Evolutionary conservation across 2,329 filamentous ascomycete species (phyloP).

Genomic region (Xylaria sp.): DNA sequence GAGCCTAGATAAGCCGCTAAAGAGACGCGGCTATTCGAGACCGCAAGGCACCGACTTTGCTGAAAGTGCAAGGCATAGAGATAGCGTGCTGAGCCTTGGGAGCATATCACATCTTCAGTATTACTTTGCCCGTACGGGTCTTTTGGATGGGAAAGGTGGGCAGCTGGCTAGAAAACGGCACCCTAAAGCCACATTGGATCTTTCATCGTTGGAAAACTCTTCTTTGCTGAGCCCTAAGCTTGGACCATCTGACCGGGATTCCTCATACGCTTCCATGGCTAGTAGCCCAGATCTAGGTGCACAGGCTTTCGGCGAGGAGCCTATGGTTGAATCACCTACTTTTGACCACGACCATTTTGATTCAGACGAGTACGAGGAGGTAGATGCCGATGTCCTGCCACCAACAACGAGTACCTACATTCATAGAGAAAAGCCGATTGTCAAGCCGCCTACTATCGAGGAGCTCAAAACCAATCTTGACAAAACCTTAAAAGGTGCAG

Average conservation of each 20-base stretch:
- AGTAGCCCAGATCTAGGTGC: slow-evolving; percentile 67
- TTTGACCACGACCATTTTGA: slow-evolving; percentile 60
- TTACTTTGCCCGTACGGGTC: slow-evolving; percentile 94
- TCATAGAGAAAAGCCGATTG: slow-evolving; percentile 81
- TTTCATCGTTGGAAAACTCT: slow-evolving; percentile 63
- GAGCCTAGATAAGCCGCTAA: slow-evolving; percentile 54
- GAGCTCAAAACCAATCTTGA: slow-evolving; percentile 76
- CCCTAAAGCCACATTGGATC: slow-evolving; percentile 66
- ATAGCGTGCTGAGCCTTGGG: slow-evolving; percentile 95
- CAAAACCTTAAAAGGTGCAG: slow-evolving; percentile 49
- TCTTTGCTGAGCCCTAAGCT: slow-evolving; percentile 55
- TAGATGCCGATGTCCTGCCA: slow-evolving; percentile 85
- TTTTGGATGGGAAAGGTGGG: slow-evolving; percentile 92
- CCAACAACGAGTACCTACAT: slow-evolving; percentile 97
- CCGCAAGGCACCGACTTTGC: slow-evolving; percentile 91
- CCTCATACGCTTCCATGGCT: slow-evolving; percentile 69
- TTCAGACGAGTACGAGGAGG: slow-evolving; percentile 71
- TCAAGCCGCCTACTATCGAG: slow-evolving; percentile 83
- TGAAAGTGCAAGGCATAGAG: slow-evolving; percentile 86
- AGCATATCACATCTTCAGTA: slow-evolving; percentile 98
- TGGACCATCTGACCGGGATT: slow-evolving; percentile 64
- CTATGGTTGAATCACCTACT: slow-evolving; percentile 60
- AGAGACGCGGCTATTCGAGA: slow-evolving; percentile 85
- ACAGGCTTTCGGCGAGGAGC: slow-evolving; percentile 52
- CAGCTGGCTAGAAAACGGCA: slow-evolving; percentile 81